phyloP scores from a whole-genome alignment of 768 basidiomycete species.

The Suillus subluteus region DNA sequence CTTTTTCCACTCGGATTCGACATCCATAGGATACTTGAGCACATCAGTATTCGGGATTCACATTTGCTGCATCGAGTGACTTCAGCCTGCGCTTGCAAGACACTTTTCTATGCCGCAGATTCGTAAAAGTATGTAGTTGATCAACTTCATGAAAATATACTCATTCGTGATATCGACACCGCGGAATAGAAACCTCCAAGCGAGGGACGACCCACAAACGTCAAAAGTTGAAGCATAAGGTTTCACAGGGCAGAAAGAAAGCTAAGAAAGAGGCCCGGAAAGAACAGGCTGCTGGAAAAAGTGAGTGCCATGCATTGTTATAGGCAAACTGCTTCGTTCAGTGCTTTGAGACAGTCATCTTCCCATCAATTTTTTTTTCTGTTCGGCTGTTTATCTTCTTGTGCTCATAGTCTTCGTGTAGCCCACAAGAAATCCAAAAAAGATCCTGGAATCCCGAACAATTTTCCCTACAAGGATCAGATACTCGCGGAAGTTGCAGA shows the following conservation, averaged over 20 bases:
- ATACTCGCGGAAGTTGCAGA: constrained; percentile 90
- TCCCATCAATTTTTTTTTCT: background rate
- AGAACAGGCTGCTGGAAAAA: constrained; percentile 81
- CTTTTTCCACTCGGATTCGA: background rate
- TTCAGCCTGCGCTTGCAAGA: constrained; percentile 4
- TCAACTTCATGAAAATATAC: constrained; percentile 17
- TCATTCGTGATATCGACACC: constrained; percentile 6
- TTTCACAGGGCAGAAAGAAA: constrained; percentile 78
- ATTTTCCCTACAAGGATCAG: constrained; percentile 93
- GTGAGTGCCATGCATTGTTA: constrained; percentile 40
- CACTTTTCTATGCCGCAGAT: constrained; percentile 59
- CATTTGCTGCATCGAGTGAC: background rate
- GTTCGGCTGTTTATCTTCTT: constrained; percentile 12
- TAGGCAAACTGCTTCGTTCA: background rate
- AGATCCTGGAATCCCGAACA: constrained; percentile 93
- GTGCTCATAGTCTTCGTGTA: constrained; percentile 29
- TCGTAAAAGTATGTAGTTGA: constrained; percentile 58
- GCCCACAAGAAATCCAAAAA: constrained; percentile 66
- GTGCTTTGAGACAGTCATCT: background rate
- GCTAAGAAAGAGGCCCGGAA: constrained; percentile 73
- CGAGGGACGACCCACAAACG: constrained; percentile 75
- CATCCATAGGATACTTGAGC: background rate
- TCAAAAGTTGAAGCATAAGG: constrained; percentile 73
- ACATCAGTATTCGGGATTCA: background rate
- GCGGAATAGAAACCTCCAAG: constrained; percentile 76